Conservation (phyloP, 2,329 filamentous ascomycete genomes). For the Arachnomyces sp. region DNA sequence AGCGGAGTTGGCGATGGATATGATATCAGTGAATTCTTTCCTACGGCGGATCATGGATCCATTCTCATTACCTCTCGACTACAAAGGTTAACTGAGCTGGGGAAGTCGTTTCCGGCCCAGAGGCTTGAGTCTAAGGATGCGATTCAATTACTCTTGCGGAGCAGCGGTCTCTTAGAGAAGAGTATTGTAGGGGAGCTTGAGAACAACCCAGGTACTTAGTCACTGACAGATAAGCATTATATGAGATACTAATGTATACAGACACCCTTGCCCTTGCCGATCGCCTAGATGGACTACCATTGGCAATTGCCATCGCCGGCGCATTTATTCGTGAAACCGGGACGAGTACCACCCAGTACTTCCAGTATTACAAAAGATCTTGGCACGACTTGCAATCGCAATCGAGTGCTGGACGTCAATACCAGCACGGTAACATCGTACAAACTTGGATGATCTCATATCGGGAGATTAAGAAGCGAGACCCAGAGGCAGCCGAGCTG, state of each 20-base stretch:
- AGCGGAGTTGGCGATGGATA: too few species aligned
- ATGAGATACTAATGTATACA: too few species aligned
- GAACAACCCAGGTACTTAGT: too few species aligned
- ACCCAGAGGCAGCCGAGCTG: constrained; percentile 24
- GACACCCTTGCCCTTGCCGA: constrained; percentile 27
- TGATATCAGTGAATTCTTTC: too few species aligned
- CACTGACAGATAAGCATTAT: too few species aligned
- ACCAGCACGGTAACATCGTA: constrained; percentile 22
- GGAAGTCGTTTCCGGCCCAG: too few species aligned
- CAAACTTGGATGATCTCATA: constrained; percentile 33
- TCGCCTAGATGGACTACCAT: constrained; percentile 38
- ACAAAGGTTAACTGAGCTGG: too few species aligned
- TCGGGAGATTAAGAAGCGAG: constrained; percentile 26
- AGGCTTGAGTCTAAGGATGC: constrained; percentile 18
- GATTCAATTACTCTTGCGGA: too few species aligned
- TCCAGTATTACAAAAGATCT: constrained; percentile 33
- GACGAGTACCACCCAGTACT: too few species aligned
- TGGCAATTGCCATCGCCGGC: constrained; percentile 42
- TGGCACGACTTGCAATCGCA: constrained; percentile 24
- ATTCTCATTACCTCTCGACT: constrained; percentile 41
- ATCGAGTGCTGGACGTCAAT: constrained; percentile 15
- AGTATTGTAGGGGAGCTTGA: too few species aligned
- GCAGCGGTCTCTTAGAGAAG: too few species aligned
- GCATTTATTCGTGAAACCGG: constrained; percentile 36
- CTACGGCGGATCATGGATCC: constrained; percentile 30